A percentile compares a stretch with the other conserved stretches of the same genome.
These are phyloP conservation scores for Fusarium dlaminii DNA, from an alignment of 2,329 filamentous ascomycete genomes.

Conservation along the genomic window DNA sequence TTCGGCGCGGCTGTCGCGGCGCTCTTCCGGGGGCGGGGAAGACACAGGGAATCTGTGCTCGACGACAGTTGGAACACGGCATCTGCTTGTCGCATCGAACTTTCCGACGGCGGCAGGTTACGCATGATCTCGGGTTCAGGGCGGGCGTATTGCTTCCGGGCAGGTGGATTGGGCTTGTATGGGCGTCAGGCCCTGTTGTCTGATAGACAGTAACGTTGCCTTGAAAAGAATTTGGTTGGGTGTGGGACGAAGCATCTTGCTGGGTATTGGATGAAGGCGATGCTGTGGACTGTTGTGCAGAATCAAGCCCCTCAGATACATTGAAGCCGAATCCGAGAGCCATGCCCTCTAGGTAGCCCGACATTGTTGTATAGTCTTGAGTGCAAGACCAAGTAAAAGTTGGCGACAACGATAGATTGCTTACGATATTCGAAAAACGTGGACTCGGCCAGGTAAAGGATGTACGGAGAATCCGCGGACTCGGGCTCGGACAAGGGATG, in stretches of 20 bases:
- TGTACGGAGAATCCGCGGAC: constrained; percentile 21
- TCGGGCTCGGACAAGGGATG: constrained; percentile 14
- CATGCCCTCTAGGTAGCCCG: constrained; percentile 36
- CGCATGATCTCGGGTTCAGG: constrained; percentile 60
- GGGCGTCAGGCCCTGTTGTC: constrained; percentile 52
- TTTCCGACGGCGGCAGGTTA: constrained; percentile 66
- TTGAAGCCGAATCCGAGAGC: constrained; percentile 41
- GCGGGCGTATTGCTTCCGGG: constrained; percentile 48
- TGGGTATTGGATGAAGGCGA: constrained; percentile 39
- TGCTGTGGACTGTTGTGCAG: constrained; percentile 31
- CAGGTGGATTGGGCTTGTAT: constrained; percentile 48
- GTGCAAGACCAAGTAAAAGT: neutral
- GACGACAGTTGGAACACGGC: constrained; percentile 79
- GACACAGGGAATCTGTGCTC: constrained; percentile 75
- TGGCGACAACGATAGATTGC: constrained; percentile 1
- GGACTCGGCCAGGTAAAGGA: constrained; percentile 7
- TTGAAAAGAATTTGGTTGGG: constrained; percentile 36
- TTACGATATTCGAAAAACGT: constrained; percentile 7
- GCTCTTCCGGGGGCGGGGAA: constrained; percentile 80
- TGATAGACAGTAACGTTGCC: constrained; percentile 52
- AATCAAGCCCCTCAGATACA: constrained; percentile 33
- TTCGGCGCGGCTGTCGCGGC: constrained; percentile 71
- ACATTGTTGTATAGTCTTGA: constrained; percentile 32
- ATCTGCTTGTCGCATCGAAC: constrained; percentile 83
- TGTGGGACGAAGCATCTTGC: constrained; percentile 29